Conservation (phyloP, 768 basidiomycete species). For the Candolleomyces aberdarensis region DNA sequence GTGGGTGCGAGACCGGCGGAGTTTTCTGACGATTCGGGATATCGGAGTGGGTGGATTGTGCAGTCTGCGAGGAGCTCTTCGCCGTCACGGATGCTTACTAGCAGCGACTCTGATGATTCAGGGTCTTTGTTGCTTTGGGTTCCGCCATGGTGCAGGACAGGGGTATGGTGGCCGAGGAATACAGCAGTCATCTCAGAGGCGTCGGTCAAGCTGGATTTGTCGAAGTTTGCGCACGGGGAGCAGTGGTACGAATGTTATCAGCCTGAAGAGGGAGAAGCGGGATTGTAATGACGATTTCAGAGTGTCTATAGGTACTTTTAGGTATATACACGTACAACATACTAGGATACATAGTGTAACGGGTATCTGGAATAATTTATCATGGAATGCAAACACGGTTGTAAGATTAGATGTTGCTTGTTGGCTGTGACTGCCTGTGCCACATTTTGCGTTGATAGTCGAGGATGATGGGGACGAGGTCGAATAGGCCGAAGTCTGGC, state of each 20-base stretch:
- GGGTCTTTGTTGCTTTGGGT: constrained; percentile 18
- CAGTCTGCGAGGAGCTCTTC: neutral
- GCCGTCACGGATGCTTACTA: no score
- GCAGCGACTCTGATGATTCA: neutral
- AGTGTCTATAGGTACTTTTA: no score
- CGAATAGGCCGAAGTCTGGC: constrained; percentile 88
- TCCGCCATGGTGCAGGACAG: constrained; percentile 17
- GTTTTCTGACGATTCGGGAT: constrained; percentile 9
- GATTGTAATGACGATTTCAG: no score
- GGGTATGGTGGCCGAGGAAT: constrained; percentile 20
- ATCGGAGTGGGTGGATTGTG: constrained; percentile 9
- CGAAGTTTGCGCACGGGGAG: constrained; percentile 8
- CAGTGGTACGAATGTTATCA: constrained; percentile 7
- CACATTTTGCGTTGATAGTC: constrained; percentile 83
- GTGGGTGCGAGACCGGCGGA: constrained; percentile 6
- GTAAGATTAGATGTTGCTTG: no score
- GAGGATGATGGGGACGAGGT: constrained; percentile 84
- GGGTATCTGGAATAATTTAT: no score
- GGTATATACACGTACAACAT: no score
- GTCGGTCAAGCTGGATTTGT: constrained; percentile 13
- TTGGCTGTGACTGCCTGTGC: constrained; percentile 22
- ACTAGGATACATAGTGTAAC: no score
- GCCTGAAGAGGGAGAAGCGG: neutral
- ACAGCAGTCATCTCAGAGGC: constrained; percentile 16
- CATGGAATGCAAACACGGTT: no score